Percentiles rank a stretch among this genome's conserved stretches.
Evolutionary conservation across 306 rosid genomes (phyloP).

Genomic region (Ceratonia siliqua): DNA sequence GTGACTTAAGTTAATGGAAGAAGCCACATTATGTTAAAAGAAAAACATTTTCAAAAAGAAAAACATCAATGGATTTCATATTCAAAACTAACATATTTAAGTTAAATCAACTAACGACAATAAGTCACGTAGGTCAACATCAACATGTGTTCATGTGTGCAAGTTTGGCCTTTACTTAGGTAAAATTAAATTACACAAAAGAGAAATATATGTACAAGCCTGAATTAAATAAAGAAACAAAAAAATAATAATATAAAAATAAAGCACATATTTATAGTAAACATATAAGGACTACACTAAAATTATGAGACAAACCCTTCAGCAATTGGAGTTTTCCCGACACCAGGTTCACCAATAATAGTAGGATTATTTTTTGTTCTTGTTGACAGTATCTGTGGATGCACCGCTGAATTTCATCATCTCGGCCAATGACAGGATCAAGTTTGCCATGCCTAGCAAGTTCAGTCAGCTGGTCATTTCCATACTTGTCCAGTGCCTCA

Average conservation of each 20-base stretch:
- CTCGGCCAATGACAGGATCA: conserved; percentile 96
- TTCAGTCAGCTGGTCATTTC: conserved; percentile 91
- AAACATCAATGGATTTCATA: neutral
- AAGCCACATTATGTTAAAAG: neutral
- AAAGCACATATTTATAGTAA: neutral
- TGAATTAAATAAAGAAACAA: neutral
- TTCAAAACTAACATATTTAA: too few relatives aligned
- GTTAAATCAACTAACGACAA: neutral
- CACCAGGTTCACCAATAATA: conserved; percentile 98
- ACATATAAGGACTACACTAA: conserved; percentile 2
- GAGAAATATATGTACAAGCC: conserved; percentile 8
- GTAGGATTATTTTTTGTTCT: conserved; percentile 96
- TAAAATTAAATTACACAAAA: neutral
- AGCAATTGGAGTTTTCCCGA: conserved; percentile 97
- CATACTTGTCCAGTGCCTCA: conserved; percentile 86
- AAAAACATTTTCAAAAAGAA: neutral
- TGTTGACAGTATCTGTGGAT: conserved; percentile 88
- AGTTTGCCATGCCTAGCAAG: conserved; percentile 96
- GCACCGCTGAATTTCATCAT: conserved; percentile 94
- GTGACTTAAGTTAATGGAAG: neutral
- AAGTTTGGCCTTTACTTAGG: too few relatives aligned
- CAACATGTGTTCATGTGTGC: too few relatives aligned
- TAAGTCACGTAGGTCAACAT: conserved; percentile 17
- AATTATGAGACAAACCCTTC: conserved; percentile 74
- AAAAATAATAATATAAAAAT: neutral